Conservation (phyloP, 1,284 basidiomycete genomes). For the Rhodotorula mucilaginosa region DNA sequence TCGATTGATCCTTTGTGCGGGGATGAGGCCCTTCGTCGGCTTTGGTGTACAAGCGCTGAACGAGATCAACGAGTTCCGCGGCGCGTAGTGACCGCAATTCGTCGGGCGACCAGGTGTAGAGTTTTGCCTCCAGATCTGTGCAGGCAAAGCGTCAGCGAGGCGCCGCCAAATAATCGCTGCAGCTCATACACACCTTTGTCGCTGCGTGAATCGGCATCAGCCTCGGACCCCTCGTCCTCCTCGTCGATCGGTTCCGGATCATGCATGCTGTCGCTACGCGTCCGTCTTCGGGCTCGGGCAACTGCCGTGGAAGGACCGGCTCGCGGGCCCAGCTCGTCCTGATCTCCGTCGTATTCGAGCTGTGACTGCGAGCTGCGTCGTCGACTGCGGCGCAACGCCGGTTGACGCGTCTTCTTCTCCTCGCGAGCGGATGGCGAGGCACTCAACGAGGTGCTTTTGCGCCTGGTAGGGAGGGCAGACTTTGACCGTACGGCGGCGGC, state of each 20-base stretch:
- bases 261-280: neutral
- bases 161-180: neutral
- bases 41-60: neutral
- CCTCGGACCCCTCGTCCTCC: neutral
- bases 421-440: neutral
- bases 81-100: conserved; percentile 18
- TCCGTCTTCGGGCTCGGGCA: neutral
- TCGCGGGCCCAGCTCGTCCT: neutral
- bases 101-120: conserved; percentile 12
- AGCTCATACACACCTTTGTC: neutral
- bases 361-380: neutral
- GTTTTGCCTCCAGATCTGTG: conserved; percentile 18
- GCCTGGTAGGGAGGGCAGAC: neutral
- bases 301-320: neutral
- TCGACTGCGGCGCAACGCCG: neutral
- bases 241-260: conserved; percentile 1
- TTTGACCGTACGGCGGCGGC: neutral
- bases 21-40: neutral
- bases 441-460: neutral
- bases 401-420: too few relatives aligned
- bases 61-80: conserved; percentile 26
- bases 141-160: neutral
- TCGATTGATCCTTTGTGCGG: conserved; percentile 22
- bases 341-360: neutral
- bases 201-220: conserved; percentile 5